Evolutionary conservation across 2,329 filamentous ascomycete genomes (phyloP).

Genomic region (Neonectria magnoliae): DNA sequence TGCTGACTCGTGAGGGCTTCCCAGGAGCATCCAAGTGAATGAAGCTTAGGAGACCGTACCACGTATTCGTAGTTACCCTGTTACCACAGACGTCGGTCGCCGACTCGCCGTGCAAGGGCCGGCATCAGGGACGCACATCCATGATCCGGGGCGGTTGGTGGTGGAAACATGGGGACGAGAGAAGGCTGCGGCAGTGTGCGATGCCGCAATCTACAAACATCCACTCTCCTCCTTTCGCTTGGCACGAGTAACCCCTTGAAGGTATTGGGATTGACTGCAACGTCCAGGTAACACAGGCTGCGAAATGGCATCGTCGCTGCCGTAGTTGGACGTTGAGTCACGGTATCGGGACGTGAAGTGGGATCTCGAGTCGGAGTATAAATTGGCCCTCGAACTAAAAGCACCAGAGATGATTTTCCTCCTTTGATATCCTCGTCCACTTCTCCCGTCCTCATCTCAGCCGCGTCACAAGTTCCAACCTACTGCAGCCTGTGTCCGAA

Average conservation of each 20-base stretch:
- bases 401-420: background rate
- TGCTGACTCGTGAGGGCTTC: slow-evolving; percentile 1
- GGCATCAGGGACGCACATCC: slow-evolving; percentile 11
- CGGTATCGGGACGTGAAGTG: background rate
- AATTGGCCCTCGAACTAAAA: background rate
- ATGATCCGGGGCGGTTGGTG: background rate
- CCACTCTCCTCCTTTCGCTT: background rate
- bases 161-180: background rate
- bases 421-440: background rate
- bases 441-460: background rate
- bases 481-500: background rate
- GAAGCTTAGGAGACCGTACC: background rate
- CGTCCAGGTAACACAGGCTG: background rate
- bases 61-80: background rate
- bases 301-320: background rate
- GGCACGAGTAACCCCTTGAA: background rate
- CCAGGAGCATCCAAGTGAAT: background rate
- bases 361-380: background rate
- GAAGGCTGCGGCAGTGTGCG: slow-evolving; percentile 1
- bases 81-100: background rate
- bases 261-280: background rate
- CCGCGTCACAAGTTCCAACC: background rate
- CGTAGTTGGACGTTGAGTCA: background rate
- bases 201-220: background rate
- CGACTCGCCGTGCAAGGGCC: slow-evolving; percentile 10